Conservation (phyloP, 495 filamentous ascomycete genomes). For the Penicillium herquei region DNA sequence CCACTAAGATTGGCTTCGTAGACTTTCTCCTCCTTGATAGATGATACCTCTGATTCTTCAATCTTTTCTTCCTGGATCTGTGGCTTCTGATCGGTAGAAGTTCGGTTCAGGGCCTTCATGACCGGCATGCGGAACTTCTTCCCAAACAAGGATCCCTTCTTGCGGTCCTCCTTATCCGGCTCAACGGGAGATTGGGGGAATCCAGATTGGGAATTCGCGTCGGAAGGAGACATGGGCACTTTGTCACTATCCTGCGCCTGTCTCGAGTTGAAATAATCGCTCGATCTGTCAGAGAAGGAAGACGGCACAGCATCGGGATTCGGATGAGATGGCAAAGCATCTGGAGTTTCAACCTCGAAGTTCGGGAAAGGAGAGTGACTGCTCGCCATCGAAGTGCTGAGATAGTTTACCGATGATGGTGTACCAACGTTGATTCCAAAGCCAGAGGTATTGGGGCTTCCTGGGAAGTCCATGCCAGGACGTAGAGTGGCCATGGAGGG, state of each 20-base stretch:
- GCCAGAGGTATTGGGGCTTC: constrained; percentile 66
- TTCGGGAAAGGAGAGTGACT: constrained; percentile 21
- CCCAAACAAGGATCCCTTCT: constrained; percentile 70
- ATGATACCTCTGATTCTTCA: constrained; percentile 69
- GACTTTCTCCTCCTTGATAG: constrained; percentile 67
- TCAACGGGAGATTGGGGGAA: constrained; percentile 60
- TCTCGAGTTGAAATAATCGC: constrained; percentile 66
- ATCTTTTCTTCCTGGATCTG: constrained; percentile 73
- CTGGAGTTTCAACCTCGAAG: constrained; percentile 24
- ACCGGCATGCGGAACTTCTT: constrained; percentile 77
- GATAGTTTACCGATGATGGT: constrained; percentile 20
- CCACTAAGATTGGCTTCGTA: constrained; percentile 82
- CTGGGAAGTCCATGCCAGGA: constrained; percentile 56
- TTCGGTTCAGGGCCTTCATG: constrained; percentile 79
- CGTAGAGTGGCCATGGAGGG: constrained; percentile 60
- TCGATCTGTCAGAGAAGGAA: constrained; percentile 48
- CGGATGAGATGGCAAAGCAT: constrained; percentile 19
- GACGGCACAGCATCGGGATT: constrained; percentile 44
- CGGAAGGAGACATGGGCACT: constrained; percentile 45
- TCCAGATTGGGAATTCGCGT: constrained; percentile 43
- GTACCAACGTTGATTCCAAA: constrained; percentile 38
- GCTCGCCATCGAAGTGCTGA: constrained; percentile 30
- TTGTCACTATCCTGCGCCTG: constrained; percentile 31
- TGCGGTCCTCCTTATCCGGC: constrained; percentile 69
- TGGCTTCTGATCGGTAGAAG: constrained; percentile 77